These are phyloP conservation scores for Trapa bicornis DNA, from an alignment of 345 rosid species.

Conservation along the genomic window DNA sequence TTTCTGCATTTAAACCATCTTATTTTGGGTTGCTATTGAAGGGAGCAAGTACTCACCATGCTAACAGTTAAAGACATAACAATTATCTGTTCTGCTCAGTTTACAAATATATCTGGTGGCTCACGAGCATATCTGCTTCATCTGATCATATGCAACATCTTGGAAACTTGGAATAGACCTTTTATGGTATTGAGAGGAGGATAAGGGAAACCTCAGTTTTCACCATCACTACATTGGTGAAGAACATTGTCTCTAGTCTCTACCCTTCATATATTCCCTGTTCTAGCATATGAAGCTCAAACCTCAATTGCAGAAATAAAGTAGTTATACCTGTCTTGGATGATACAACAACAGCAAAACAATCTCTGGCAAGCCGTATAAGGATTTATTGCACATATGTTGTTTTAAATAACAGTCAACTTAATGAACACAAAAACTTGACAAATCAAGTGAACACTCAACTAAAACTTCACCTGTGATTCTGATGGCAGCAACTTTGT, in stretches of 20 bases:
- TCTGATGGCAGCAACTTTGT: not conserved
- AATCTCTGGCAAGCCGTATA: not conserved
- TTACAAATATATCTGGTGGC: conserved; percentile 62
- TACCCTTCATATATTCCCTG: too few species aligned
- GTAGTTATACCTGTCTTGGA: too few species aligned
- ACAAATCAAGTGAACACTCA: not conserved
- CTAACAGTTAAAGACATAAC: conserved; percentile 77
- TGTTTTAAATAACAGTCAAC: conserved; percentile 4
- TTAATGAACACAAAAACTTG: conserved; percentile 1
- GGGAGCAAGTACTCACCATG: conserved; percentile 49
- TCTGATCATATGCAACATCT: conserved; percentile 91
- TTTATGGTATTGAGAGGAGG: too few species aligned
- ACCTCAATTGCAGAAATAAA: too few species aligned
- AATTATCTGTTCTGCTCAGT: conserved; percentile 84
- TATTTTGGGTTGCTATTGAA: conserved; percentile 20
- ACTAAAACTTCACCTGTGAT: not conserved
- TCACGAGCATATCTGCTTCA: conserved; percentile 72
- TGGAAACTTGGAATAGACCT: conserved; percentile 26
- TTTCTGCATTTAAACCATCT: not conserved
- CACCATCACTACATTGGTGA: too few species aligned
- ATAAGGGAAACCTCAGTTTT: too few species aligned
- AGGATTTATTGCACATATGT: conserved; percentile 4
- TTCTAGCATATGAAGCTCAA: too few species aligned
- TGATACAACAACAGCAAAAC: not conserved
- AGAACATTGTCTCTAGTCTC: too few species aligned